These are phyloP conservation scores for Xanthoconium purpureum DNA, from an alignment of 768 basidiomycete genomes.

Conservation along the genomic window DNA sequence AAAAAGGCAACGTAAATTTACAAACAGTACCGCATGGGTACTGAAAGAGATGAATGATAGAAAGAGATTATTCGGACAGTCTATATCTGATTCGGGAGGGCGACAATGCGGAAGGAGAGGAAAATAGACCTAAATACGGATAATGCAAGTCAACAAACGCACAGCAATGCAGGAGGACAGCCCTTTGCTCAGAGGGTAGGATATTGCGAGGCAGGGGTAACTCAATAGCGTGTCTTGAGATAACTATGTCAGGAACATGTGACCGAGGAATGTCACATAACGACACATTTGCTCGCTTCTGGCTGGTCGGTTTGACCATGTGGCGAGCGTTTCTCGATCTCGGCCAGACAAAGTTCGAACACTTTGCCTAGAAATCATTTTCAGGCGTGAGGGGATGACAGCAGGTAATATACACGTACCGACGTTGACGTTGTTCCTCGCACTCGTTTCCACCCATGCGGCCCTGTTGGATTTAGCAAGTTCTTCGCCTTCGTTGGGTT, in stretches of 20 bases:
- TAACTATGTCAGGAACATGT: constrained; percentile 9
- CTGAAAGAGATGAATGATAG: constrained; percentile 20
- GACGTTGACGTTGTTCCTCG: constrained; percentile 83
- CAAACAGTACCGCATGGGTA: constrained; percentile 30
- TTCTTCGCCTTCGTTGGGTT: constrained; percentile 66
- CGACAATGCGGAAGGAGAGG: constrained; percentile 15
- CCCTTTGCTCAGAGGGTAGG: constrained; percentile 23
- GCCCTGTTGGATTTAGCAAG: constrained; percentile 71
- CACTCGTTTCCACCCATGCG: constrained; percentile 86
- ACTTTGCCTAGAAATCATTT: constrained; percentile 55
- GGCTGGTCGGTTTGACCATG: constrained; percentile 45
- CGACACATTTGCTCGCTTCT: constrained; percentile 42
- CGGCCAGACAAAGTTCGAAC: constrained; percentile 78
- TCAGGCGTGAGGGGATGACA: background rate
- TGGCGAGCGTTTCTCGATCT: constrained; percentile 75
- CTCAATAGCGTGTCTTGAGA: constrained; percentile 25
- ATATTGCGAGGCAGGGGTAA: constrained; percentile 34
- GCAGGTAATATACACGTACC: constrained; percentile 51
- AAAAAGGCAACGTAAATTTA: constrained; percentile 32
- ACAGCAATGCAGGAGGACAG: constrained; percentile 28
- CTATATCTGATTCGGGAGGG: constrained; percentile 24
- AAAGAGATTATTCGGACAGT: constrained; percentile 32
- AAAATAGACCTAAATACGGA: constrained; percentile 34
- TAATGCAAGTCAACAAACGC: constrained; percentile 33
- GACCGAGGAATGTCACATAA: constrained; percentile 46